Evolutionary conservation across 768 basidiomycete species (phyloP), one percentile per base, ranked within the genome.

Genomic region (Lactifluus piperatus): DNA sequence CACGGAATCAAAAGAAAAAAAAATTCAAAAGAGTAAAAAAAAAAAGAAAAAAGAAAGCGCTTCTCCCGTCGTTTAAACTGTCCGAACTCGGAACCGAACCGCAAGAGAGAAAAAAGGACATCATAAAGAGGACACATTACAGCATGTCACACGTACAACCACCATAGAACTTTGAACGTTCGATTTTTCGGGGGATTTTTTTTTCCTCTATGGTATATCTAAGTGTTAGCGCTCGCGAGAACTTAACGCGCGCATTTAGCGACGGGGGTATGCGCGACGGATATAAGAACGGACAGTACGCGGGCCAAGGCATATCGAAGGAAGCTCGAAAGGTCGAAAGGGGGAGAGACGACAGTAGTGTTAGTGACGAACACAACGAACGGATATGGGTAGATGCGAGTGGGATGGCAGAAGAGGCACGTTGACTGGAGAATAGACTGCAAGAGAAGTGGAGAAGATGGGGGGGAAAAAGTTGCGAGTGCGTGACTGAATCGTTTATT

Each of bases 121-220:
- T 32, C 41, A 60, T 53, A 55, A 20, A n/a, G n/a, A n/a, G n/a
- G 20, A 47, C 27, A 46, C 30, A 41, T 18, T 39, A 51, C 54
- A 56, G 46, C 27, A 60, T 13, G 55, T 36, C 58, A 45, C 43
- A 51, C 43, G 51, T 22, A 29, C 29, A n/a, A n/a, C n/a, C n/a
- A n/a, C n/a, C n/a, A n/a, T n/a, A 9, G 41, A 48, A 24, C 54
- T 52, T 48, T 51, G 24, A 46, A 56, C 20, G 59, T 50, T 55
- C 30, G 20, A 41, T 56, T 56, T 56, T 34, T n/a, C n/a, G n/a
- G n/a, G n/a, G 43, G 41, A 9, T 41, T 41, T 44, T 22, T 36
- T 32, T 59, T 51, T 52, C 41, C 60, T 61, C 54, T 60, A 60
- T 51, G 54, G 50, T 51, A 56, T 61, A 56, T 61, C 60, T 52